These are phyloP conservation scores for Eutypella sp. DNA, from an alignment of 2,329 filamentous ascomycete species.

Conservation along the genomic window DNA sequence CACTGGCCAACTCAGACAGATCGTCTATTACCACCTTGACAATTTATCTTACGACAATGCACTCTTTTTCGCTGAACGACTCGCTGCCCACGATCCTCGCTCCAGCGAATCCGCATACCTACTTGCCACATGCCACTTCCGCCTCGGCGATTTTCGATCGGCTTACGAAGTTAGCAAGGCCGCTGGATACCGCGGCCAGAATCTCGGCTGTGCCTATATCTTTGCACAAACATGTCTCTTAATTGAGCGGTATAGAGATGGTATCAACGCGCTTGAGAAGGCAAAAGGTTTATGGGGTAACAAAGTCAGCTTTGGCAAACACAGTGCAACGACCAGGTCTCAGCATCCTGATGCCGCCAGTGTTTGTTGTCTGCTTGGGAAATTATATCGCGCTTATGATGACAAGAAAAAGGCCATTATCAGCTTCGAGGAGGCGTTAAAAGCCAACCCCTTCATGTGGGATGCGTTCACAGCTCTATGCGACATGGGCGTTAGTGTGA, in stretches of 20 bases:
- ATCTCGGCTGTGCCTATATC: slow-evolving; percentile 84
- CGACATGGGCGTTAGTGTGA: slow-evolving; percentile 77
- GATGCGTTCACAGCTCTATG: slow-evolving; percentile 89
- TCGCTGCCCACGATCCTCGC: slow-evolving; percentile 77
- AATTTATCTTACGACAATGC: slow-evolving; percentile 86
- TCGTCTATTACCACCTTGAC: slow-evolving; percentile 71
- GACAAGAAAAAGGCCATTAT: slow-evolving; percentile 77
- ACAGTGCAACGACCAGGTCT: slow-evolving; percentile 70
- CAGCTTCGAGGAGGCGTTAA: slow-evolving; percentile 83
- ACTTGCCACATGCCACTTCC: slow-evolving; percentile 77
- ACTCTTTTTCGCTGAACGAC: slow-evolving; percentile 85
- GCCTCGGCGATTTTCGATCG: slow-evolving; percentile 75
- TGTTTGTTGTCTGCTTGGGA: slow-evolving; percentile 78
- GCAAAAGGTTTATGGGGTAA: slow-evolving; percentile 69
- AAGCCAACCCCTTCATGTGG: slow-evolving; percentile 95
- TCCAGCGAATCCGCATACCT: slow-evolving; percentile 78
- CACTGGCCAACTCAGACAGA: slow-evolving; percentile 51
- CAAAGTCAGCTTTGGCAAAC: slow-evolving; percentile 75
- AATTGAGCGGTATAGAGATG: slow-evolving; percentile 74
- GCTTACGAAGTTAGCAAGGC: slow-evolving; percentile 79
- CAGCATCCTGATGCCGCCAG: slow-evolving; percentile 78
- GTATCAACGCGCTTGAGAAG: slow-evolving; percentile 79
- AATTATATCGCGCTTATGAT: slow-evolving; percentile 79
- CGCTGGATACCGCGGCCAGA: slow-evolving; percentile 63
- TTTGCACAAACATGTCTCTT: slow-evolving; percentile 85